These are phyloP conservation scores for Trypanosoma grayi DNA, from an alignment of 208 protist genomes.

Conservation along the genomic window DNA sequence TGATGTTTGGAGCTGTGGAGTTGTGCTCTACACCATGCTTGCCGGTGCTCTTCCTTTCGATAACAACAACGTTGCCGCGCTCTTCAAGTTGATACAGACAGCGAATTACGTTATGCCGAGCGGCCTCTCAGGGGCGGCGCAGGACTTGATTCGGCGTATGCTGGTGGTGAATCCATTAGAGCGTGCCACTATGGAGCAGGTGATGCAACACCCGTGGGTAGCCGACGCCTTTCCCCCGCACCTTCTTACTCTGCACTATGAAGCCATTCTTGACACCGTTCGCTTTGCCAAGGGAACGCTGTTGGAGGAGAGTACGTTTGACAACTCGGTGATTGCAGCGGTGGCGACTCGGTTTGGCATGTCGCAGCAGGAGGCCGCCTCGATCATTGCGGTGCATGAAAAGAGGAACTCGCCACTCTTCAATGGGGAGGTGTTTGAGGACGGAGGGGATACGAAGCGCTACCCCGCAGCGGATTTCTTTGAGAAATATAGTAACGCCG, in stretches of 20 bases:
- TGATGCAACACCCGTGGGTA: constrained; percentile 87
- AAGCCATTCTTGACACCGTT: constrained; percentile 59
- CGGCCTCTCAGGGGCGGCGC: constrained; percentile 40
- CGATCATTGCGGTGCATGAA: constrained; percentile 57
- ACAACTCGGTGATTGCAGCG: constrained; percentile 51
- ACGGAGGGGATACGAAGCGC: constrained; percentile 18
- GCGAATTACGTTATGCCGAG: constrained; percentile 57
- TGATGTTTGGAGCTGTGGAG: constrained; percentile 87
- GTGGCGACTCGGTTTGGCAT: constrained; percentile 61
- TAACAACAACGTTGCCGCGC: constrained; percentile 53
- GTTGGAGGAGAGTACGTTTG: constrained; percentile 39
- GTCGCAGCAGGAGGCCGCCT: constrained; percentile 37
- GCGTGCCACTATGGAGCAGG: constrained; percentile 86
- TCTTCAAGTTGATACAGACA: constrained; percentile 79
- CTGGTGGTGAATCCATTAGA: constrained; percentile 78
- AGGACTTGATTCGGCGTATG: constrained; percentile 65
- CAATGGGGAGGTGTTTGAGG: constrained; percentile 16
- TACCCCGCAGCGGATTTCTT: constrained; percentile 71
- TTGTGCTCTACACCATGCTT: constrained; percentile 89
- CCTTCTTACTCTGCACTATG: constrained; percentile 69
- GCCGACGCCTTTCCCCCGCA: constrained; percentile 50
- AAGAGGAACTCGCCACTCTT: constrained; percentile 49
- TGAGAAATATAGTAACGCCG: constrained; percentile 66
- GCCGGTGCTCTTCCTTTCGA: constrained; percentile 77
- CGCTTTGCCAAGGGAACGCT: constrained; percentile 42